Base-by-base conservation (phyloP, 306 rosid species). In the Gastrolobium villosum region DNA sequence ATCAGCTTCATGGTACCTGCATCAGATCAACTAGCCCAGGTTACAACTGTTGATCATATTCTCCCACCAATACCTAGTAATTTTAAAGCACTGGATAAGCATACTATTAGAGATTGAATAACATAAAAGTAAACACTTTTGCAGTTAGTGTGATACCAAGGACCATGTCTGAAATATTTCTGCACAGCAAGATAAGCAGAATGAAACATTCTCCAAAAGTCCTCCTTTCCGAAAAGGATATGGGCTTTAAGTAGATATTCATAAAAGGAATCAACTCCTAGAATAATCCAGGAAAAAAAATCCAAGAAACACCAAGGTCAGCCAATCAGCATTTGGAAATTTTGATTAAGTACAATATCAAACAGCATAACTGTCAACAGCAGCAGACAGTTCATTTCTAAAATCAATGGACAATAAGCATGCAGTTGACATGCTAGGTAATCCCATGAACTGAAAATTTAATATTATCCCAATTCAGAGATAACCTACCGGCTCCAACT, bases 221-320 rank as follows among this genome's bases (percentile, higher is more conserved):
- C 89, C 54, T 86, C 89, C 85, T 82, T 86, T 66, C 89, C 85
- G 15, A 81, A 83, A 74, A 95, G 88, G 70, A 95, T 88, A 68
- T 95, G 90, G 15, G 97, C 99, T 83, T 93, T 95, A 86, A 89
- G 96, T 41, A 93, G 91, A 81, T 95, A 93, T 82, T 93, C 99
- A 63, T 95, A 95, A 86, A 95, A 95, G 78, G 99, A 95, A 89
- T 95, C 99, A 82, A 94, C 99, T 84, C 99, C 99, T 95, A 67
- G 36, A 86, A 76, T 65, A 89, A 71, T 60, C 50, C 88, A 66
- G 69, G 32, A 69, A 59, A 84, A 72, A 79, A 30, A 61, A 79
- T 65, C 75, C 72, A 84, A 88, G 84, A 84, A 79, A 84, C 74
- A 82, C 81, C 81, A 66, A 59, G 59, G 40, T 48, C 76, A 34